phyloP scores from a whole-genome alignment of 192 early-diverging fungal species.

The Chytriomyces confervae region DNA sequence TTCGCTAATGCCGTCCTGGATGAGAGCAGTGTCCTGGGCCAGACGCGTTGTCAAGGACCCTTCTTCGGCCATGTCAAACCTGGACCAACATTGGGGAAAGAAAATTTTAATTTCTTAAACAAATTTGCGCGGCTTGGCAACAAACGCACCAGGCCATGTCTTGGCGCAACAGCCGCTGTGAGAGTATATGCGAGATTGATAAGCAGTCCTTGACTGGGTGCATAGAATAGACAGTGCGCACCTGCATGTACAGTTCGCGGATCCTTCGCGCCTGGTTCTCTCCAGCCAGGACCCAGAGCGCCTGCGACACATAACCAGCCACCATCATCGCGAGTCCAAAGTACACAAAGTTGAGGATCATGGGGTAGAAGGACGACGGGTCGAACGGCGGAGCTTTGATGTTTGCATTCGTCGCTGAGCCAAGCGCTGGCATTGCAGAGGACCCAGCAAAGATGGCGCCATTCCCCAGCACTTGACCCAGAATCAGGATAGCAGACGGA shows the following conservation, averaged over 20 bases:
- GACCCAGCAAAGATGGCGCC: not conserved
- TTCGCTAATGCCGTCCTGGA: constrained; percentile 62
- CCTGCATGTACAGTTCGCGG: constrained; percentile 39
- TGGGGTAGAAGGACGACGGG: constrained; percentile 12
- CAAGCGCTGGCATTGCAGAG: not conserved
- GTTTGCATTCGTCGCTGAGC: not conserved
- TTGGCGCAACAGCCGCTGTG: constrained; percentile 15
- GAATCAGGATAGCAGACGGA: constrained; percentile 25
- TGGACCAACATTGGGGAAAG: not conserved
- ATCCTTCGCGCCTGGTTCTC: constrained; percentile 48
- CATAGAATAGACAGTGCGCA: not conserved
- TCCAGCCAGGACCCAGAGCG: constrained; percentile 42
- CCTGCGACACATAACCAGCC: constrained; percentile 42
- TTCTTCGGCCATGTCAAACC: constrained; percentile 48
- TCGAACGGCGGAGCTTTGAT: not conserved
- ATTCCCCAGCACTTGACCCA: constrained; percentile 24
- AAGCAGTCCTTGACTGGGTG: no score
- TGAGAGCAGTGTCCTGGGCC: constrained; percentile 46
- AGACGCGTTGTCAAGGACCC: constrained; percentile 56
- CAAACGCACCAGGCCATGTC: constrained; percentile 26
- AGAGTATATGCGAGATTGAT: no score
- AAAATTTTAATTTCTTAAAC: not conserved
- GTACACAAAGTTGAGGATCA: constrained; percentile 19
- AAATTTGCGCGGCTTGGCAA: not conserved
- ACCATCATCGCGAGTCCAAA: constrained; percentile 40